Conservation (phyloP, 2,329 filamentous ascomycete genomes). For the Nigrograna mackinnonii region DNA sequence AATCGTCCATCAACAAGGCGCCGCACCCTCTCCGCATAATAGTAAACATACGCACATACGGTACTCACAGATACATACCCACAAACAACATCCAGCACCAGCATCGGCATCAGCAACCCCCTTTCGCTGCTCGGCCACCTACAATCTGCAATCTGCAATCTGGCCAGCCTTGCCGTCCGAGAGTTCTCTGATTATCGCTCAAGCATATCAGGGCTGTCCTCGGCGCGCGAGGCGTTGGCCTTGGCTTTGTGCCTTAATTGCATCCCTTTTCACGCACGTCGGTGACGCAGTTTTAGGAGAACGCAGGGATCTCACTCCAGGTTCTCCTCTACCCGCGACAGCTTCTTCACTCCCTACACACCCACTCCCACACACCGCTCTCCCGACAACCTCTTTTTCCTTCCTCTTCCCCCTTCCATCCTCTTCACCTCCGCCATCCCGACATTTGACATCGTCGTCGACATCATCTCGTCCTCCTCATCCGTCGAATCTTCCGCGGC, state of each 20-base stretch:
- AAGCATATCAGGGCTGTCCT: neutral
- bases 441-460: neutral
- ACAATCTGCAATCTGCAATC: no score
- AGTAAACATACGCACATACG: no score
- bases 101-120: no score
- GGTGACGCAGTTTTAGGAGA: neutral
- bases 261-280: neutral
- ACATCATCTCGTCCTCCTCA: no score
- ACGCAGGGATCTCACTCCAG: neutral
- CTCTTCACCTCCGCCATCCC: neutral
- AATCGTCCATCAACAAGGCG: no score
- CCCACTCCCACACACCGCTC: neutral
- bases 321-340: neutral
- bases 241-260: slow-evolving; percentile 1
- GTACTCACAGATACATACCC: no score
- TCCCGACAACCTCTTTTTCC: neutral
- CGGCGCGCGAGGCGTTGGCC: neutral
- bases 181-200: neutral
- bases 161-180: no score
- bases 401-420: neutral
- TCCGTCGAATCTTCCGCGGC: no score
- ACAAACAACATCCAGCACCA: no score
- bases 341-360: neutral
- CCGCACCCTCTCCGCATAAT: no score
- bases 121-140: no score